Conservation (phyloP, 148 eudicot genomes). For the Dianthus caryophyllus region DNA sequence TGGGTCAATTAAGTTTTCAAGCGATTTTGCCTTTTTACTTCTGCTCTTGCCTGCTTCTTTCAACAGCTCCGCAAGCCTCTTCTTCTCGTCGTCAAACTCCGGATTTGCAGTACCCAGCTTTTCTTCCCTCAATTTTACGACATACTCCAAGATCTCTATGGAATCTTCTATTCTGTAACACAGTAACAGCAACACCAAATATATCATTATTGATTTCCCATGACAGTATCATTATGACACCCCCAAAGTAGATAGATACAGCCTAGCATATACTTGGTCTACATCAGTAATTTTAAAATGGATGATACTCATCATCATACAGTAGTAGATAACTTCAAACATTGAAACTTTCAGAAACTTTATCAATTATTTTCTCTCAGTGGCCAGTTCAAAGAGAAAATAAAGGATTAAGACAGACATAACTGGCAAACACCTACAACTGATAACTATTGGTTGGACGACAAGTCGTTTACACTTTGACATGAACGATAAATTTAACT, state of each 20-base stretch:
- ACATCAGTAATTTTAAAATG: too few relatives aligned
- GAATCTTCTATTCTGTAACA: slow-evolving; percentile 86
- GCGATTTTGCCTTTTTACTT: slow-evolving; percentile 81
- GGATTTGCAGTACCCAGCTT: slow-evolving; percentile 97
- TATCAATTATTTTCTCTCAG: not conserved
- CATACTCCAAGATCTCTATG: slow-evolving; percentile 92
- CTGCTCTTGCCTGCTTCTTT: slow-evolving; percentile 92
- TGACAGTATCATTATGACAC: not conserved
- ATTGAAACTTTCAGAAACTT: slow-evolving; percentile 4
- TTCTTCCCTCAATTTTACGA: slow-evolving; percentile 94
- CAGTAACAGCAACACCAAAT: not conserved
- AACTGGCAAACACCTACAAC: slow-evolving; percentile 18
- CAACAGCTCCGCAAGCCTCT: slow-evolving; percentile 76
- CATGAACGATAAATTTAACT: too few relatives aligned
- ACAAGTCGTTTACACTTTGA: not conserved
- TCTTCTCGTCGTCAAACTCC: slow-evolving; percentile 90
- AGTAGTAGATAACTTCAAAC: slow-evolving; percentile 12
- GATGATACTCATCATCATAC: slow-evolving; percentile 15
- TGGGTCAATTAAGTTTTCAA: slow-evolving; percentile 87
- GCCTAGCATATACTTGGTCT: slow-evolving; percentile 20
- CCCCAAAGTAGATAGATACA: slow-evolving; percentile 7
- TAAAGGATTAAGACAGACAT: slow-evolving; percentile 11
- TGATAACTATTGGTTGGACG: not conserved
- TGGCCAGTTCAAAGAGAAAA: slow-evolving; percentile 24
- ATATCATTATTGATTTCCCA: slow-evolving; percentile 14